Evolutionary conservation across 2,329 filamentous ascomycete genomes (phyloP), one percentile per base, ranked within the genome.

Genomic region (Monilinia laxa): DNA sequence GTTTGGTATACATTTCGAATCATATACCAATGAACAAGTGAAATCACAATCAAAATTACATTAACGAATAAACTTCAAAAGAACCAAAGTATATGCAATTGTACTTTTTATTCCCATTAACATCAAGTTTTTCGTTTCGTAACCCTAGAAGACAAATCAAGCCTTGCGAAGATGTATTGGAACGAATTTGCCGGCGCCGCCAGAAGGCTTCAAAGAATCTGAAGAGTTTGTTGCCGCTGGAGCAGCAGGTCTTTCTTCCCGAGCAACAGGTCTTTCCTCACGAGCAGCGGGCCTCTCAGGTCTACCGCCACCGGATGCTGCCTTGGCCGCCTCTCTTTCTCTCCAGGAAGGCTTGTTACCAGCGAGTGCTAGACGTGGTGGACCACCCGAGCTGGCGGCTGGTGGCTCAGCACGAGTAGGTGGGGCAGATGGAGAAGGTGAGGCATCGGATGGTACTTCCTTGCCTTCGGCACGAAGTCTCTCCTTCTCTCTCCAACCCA

Each of bases 401-500:
- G 77, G 69, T 74, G 73, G 77, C 68, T 80, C 80, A 70, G 79
- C 75, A 11, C 38, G 38, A 40, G 38, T 40, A 40, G 38, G 38
- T 40, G 10, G 38, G 14, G 40, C 12, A 42, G 40, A 42, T 16
- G 25, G 35, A 25, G 25, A n/a, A 16, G n/a, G 42, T 31, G 51
- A 53, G 51, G 28, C 60, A 54, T n/a, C 58, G 31, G 70, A 64
- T 45, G 69, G 67, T 45, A 75, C 71, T 42, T 68, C 71, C 47
- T 70, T 71, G 45, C 70, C 74, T 52, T 73, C 72, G 16, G 74
- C 74, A 72, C 77, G 80, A 63, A 79, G 78, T 60, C 85, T 86
- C 78, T 91, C 85, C 73, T 89, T 87, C 31, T 92, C 89, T 76
- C 90, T 62, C 66, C 90, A 92, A 74, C 83, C 85, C 23, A 52